These are phyloP conservation scores for Hondaea fermentalgiana DNA, from an alignment of 108 stramenopile genomes.

Conservation along the genomic window DNA sequence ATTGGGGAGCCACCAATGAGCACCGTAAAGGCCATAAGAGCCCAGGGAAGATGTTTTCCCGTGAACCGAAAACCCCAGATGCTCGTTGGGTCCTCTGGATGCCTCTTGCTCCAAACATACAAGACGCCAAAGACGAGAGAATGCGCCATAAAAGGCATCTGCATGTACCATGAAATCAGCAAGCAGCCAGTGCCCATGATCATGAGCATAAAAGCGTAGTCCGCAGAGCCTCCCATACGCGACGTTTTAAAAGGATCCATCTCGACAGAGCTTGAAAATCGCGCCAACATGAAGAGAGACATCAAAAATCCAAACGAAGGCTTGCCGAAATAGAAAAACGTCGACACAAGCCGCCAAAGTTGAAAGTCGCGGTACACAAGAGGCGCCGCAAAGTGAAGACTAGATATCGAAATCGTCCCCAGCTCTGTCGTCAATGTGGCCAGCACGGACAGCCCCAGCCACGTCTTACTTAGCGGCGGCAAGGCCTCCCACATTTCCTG, in stretches of 20 bases:
- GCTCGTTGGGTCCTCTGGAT: background rate
- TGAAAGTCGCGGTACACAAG: background rate
- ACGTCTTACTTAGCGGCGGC: background rate
- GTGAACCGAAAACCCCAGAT: constrained; percentile 28
- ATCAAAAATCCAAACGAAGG: background rate
- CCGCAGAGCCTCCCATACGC: background rate
- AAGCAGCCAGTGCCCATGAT: background rate
- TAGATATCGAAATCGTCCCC: background rate
- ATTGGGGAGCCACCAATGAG: background rate
- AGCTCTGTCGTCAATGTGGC: background rate
- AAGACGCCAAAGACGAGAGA: constrained; percentile 19
- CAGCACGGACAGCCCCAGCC: background rate
- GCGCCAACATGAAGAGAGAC: background rate
- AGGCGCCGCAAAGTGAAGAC: background rate
- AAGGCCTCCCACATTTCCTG: constrained; percentile 11
- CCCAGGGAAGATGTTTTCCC: constrained; percentile 11
- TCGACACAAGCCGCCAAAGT: background rate
- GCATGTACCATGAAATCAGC: background rate
- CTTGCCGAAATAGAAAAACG: background rate
- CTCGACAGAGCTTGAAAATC: background rate
- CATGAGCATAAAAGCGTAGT: background rate
- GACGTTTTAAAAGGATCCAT: background rate
- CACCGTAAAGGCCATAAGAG: background rate
- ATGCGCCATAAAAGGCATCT: background rate
- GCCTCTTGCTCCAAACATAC: constrained; percentile 24